Evolutionary conservation across 2,329 filamentous ascomycete genomes (phyloP).

Genomic region (Cytospora mali): DNA sequence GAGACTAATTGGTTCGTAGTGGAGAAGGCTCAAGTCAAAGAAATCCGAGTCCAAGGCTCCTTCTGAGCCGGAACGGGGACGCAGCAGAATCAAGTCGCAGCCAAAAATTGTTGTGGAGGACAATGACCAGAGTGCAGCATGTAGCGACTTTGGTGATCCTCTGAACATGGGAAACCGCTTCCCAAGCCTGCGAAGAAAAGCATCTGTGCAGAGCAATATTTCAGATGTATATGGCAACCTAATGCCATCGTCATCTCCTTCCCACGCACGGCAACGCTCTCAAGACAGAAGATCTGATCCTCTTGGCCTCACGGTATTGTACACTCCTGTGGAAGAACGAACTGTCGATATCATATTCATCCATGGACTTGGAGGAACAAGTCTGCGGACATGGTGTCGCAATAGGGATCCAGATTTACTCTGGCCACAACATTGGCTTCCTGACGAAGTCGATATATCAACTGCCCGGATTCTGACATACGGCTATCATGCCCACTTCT

Average conservation of each 20-base stretch:
- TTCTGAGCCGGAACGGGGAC: not conserved
- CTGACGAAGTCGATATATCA: slow-evolving; percentile 25
- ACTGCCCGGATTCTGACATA: slow-evolving; percentile 32
- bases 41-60: slow-evolving; percentile 10
- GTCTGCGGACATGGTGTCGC: slow-evolving; percentile 31
- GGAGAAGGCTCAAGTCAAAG: slow-evolving; percentile 18
- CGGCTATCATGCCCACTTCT: slow-evolving; percentile 34
- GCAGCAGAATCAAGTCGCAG: not conserved
- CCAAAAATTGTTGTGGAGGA: slow-evolving; percentile 13
- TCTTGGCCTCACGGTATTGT: slow-evolving; percentile 27
- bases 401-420: slow-evolving; percentile 28
- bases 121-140: slow-evolving; percentile 3
- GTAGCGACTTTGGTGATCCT: slow-evolving; percentile 14
- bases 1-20: not conserved
- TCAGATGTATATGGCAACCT: slow-evolving; percentile 16
- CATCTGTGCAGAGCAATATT: slow-evolving; percentile 15
- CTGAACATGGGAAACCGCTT: slow-evolving; percentile 14
- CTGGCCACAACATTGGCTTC: slow-evolving; percentile 33
- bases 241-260: slow-evolving; percentile 7
- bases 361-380: slow-evolving; percentile 34
- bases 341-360: slow-evolving; percentile 34
- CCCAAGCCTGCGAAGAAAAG: slow-evolving; percentile 10
- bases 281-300: slow-evolving; percentile 25
- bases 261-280: slow-evolving; percentile 9
- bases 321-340: slow-evolving; percentile 22